Base-by-base conservation (phyloP, 164 flowering plant genomes). In the Platanus orientalis region DNA sequence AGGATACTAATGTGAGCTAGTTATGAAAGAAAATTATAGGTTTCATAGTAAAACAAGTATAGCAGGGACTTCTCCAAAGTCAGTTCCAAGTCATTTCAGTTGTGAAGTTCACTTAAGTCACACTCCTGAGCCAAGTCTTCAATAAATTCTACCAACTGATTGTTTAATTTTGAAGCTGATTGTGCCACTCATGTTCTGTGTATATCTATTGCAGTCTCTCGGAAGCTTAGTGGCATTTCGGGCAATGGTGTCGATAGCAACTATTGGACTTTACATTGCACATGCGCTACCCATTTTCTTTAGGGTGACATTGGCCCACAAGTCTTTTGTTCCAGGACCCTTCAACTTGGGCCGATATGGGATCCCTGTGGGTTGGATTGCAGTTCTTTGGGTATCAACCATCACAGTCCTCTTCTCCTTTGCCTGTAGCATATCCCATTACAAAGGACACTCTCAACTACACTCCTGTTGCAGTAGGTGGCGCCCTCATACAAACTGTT, bases 381-480 rank as follows among this genome's bases (percentile, higher is more conserved):
- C 99, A 4, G 96, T 91, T 23, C 65, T 88, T 19, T 94, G 97
- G 99, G 96, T 94, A 14, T 77, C 75, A 23, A 81, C 79, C 36
- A 94, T 94, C 54, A 79, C 99, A 3, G 78, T 91, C 28, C 84
- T 91, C 50, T 94, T 94, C 81, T 94, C 99, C n/a, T 11, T 70
- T 94, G 69, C 97, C 97, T 3, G 93, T 94, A 10, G 79, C 83
- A 6, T 94, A 86, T 51, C 99, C 99, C 1, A 57, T 94, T 19
- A 80, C 87, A 0, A 58, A 55, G 52, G 78, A 89, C 69, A 94
- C 86, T 51, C 89, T 94, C 58, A 91, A 91, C 74, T 94, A 94
- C 73, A 91, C 96, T 53, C 97, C 97, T 23, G 87, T 84, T 63
- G 99, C 97, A 6, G 96, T 91, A 30, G 91, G 92, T 11, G 88